These are phyloP conservation scores for Aspergillus egyptiacus DNA, from an alignment of 495 filamentous ascomycete species.

Conservation along the genomic window DNA sequence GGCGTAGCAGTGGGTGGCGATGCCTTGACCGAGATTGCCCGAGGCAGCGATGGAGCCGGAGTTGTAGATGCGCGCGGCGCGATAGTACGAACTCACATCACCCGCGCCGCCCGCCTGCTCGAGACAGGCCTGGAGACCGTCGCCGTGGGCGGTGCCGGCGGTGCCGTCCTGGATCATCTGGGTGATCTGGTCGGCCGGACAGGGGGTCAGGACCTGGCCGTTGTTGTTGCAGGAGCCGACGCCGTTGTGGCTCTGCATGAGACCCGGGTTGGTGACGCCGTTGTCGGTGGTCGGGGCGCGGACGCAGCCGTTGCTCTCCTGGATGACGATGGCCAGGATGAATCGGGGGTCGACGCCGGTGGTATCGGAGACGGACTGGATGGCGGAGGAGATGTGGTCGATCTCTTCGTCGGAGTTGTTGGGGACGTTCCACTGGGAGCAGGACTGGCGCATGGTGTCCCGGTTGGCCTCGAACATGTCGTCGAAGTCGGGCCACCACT, in stretches of 20 bases:
- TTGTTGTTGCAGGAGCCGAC: conserved; percentile 38
- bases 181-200: conserved; percentile 36
- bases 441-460: conserved; percentile 35
- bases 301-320: conserved; percentile 55
- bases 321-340: conserved; percentile 53
- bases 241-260: conserved; percentile 52
- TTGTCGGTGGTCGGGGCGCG: conserved; percentile 44
- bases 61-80: conserved; percentile 52
- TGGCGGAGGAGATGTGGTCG: conserved; percentile 31
- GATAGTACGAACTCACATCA: conserved; percentile 41
- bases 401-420: conserved; percentile 42
- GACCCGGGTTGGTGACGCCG: conserved; percentile 46
- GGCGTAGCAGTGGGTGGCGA: conserved; percentile 51
- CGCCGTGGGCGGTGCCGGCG: conserved; percentile 19
- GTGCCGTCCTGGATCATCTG: conserved; percentile 43
- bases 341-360: conserved; percentile 49
- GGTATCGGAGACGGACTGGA: conserved; percentile 30
- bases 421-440: conserved; percentile 30
- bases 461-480: conserved; percentile 37
- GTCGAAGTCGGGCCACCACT: conserved; percentile 1
- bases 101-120: conserved; percentile 20
- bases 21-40: conserved; percentile 45
- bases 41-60: conserved; percentile 43
- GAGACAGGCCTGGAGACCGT: conserved; percentile 38
- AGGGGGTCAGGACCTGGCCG: conserved; percentile 33